Evolutionary conservation across 345 rosid genomes (phyloP), one percentile per base, ranked within the genome.

Genomic region (Salix caprea): DNA sequence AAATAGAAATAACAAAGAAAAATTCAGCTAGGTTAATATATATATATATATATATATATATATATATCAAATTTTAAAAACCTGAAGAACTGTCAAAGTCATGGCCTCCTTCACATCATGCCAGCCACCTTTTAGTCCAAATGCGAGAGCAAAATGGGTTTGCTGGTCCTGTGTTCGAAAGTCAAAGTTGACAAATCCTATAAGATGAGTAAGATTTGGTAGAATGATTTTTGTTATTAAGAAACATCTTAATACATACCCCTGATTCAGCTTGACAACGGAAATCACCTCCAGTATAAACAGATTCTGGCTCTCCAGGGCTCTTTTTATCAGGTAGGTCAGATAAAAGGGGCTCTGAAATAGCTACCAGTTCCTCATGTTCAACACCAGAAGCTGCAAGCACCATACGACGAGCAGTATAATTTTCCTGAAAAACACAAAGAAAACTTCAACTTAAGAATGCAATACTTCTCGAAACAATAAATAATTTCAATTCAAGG

Each of bases 101-200:
- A 93, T 85, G 74, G 98, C 94, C 52, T 93, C 97, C 79, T 90
- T 92, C 82, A 85, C 90, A 46, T 86, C 81, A 62, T 78, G 83
- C 98, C 97, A 93, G 66, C 95, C 94, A 58, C 98, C 97, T 66
- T 96, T 92, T 71, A 92, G 85, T 85, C 88, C 97, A 88, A 96
- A 96, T 77, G 97, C 94, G 83, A 96, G 87, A 34, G 94, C 97
- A 82, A 96, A 85, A 84, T 93, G 98, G 39, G 98, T 91, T 70
- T 75, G 74, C 92, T 88, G 80, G 50, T 52, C 44, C 26, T 54
- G 60, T 52, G n/a, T 16, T 52, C 9, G 8, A 52, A 19, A 52
- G 10, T 52, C 23, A 52, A 19, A 16, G 58, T 52, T 52, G 58
- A 16, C 3, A 52, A 19, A 8, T 5, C 56, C 21, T 18, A 52